A percentile compares a stretch with the other conserved stretches of the same genome.
These are phyloP conservation scores for Psilocybe sp. DNA, from an alignment of 768 basidiomycete genomes.

Conservation along the genomic window DNA sequence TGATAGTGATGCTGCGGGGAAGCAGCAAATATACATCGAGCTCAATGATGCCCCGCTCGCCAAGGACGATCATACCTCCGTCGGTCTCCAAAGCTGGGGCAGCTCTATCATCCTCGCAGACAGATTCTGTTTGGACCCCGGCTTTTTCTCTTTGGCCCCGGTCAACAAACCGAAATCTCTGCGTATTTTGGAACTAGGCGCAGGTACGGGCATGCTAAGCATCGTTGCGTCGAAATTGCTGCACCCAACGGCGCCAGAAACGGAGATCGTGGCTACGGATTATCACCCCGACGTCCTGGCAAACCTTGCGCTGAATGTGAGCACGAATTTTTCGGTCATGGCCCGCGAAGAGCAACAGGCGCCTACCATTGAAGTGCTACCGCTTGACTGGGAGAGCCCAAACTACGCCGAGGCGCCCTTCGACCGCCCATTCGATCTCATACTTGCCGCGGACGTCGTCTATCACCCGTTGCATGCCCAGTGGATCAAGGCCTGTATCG, in stretches of 20 bases:
- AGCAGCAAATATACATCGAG: constrained; percentile 39
- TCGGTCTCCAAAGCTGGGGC: constrained; percentile 85
- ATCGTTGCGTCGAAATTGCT: constrained; percentile 53
- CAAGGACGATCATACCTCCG: constrained; percentile 68
- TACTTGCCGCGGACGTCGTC: constrained; percentile 79
- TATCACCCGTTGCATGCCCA: constrained; percentile 68
- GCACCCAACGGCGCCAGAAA: constrained; percentile 14
- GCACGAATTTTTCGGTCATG: constrained; percentile 38
- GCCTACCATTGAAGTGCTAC: constrained; percentile 36
- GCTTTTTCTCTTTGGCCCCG: constrained; percentile 2
- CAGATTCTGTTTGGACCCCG: neutral
- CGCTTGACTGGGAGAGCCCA: constrained; percentile 67
- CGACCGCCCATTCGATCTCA: constrained; percentile 53
- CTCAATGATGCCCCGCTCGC: constrained; percentile 70
- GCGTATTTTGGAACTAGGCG: constrained; percentile 76
- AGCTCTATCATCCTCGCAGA: constrained; percentile 71
- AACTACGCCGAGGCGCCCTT: constrained; percentile 26
- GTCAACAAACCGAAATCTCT: constrained; percentile 17
- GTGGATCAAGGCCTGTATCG: constrained; percentile 67
- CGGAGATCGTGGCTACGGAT: constrained; percentile 64
- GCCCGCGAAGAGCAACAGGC: constrained; percentile 7
- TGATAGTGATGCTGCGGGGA: neutral
- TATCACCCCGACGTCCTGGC: constrained; percentile 73
- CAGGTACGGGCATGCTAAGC: constrained; percentile 82
- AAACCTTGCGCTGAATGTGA: constrained; percentile 63